Conservation (phyloP, 257 asterid species). For the Eucommia ulmoides region DNA sequence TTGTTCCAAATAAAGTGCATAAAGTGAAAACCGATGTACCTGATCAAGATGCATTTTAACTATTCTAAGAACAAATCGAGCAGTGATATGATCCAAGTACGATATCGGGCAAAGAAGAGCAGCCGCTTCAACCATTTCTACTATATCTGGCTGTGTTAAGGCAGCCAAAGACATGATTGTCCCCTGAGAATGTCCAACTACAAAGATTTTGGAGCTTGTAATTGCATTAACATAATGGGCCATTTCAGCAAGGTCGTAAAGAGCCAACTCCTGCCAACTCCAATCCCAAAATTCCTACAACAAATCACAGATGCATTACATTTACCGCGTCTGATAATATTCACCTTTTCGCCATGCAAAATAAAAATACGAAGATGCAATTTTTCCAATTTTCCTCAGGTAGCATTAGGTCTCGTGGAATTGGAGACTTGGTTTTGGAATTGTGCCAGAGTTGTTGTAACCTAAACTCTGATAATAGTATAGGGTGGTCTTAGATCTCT, state of each 20-base stretch:
- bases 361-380: too few relatives aligned
- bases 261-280: conserved; percentile 98
- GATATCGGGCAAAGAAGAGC: conserved; percentile 96
- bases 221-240: conserved; percentile 41
- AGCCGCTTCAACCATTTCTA: conserved; percentile 77
- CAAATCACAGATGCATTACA: background rate
- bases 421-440: too few relatives aligned
- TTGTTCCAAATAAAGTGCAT: too few relatives aligned
- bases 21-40: conserved; percentile 42
- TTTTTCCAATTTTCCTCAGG: too few relatives aligned
- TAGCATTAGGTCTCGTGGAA: too few relatives aligned
- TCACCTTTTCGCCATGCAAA: too few relatives aligned
- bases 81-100: conserved; percentile 61
- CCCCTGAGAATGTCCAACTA: conserved; percentile 99
- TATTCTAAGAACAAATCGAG: conserved; percentile 52
- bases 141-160: conserved; percentile 73
- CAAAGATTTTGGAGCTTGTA: conserved; percentile 53
- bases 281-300: conserved; percentile 91
- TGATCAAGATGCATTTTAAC: conserved; percentile 70
- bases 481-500: too few relatives aligned
- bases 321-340: too few relatives aligned
- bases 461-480: too few relatives aligned
- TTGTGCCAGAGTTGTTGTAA: too few relatives aligned
- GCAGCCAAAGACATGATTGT: conserved; percentile 97
- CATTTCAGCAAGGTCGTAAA: conserved; percentile 78